Base-by-base conservation (phyloP, 352 stramenopile species). In the Globisporangium irregulare region DNA sequence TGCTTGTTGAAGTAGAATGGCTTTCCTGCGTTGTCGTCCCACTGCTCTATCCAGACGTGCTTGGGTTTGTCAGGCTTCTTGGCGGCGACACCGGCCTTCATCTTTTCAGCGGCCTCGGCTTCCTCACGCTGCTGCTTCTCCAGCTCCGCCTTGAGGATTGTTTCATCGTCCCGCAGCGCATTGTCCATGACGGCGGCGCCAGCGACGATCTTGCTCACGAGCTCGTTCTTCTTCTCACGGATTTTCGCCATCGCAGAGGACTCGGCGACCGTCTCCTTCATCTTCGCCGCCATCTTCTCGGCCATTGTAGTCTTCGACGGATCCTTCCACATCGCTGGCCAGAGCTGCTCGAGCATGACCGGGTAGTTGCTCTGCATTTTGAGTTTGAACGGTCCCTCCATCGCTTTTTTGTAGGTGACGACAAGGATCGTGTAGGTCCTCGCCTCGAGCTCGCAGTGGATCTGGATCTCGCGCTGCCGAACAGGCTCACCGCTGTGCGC, bases 351-450 rank as follows among this genome's bases (percentile, higher is more conserved):
- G 6, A 95, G 54, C 38, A 73, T 76, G 2, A 97, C 80, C 10
- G 79, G 78, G 69, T 97, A 96, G 60, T 96, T 97, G 63, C 79
- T 97, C 66, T 96, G 82, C 50, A 97, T 77, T 18, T 74, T 81
- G 34, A 98, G 50, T 41, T 84, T 85, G 73, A 98, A 98, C 27
- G 89, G 82, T 2, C 93, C 93, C 65, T 98, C 92, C 86, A 97
- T 96, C 18, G 80, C 84, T 59, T 84, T 87, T 61, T 93, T 81
- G 71, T 98, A 98, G 6, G 93, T 84, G 2, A 84, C 90, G 24
- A 95, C 76, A 32, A 98, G 70, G 51, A 98, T 46, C 20, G 93
- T 93, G 76, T 98, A 98, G n/a, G 76, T 84, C 0, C 92, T 77
- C 36, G 90, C 89, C 14, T 76, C 67, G 25, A 97, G 73, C 27